A percentile compares a stretch with the other conserved stretches of the same genome.
phyloP scores from a whole-genome alignment of 164 flowering plant genomes.

The Vitis amurensis region DNA sequence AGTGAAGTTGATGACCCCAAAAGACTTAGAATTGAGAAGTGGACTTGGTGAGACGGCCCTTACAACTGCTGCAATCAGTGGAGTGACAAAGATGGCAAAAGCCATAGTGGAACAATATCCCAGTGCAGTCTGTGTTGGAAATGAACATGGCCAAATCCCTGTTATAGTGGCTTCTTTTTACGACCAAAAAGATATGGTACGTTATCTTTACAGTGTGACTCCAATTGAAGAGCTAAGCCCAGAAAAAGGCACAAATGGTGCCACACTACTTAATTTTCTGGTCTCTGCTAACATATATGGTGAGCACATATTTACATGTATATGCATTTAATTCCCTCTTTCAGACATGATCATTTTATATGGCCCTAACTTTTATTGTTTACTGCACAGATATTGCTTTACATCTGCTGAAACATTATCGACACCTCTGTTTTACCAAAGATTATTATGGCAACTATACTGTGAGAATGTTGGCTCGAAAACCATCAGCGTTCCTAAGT shows the following conservation, averaged over 20 bases:
- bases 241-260: conserved; percentile 16
- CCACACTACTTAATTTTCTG: conserved; percentile 15
- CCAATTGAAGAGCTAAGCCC: conserved; percentile 20
- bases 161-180: conserved; percentile 29
- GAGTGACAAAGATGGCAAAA: conserved; percentile 16
- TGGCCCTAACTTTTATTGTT: not conserved
- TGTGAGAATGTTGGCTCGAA: conserved; percentile 13
- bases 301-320: not conserved
- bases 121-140: conserved; percentile 2
- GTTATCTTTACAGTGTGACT: conserved; percentile 20
- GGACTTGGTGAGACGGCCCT: conserved; percentile 18
- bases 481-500: conserved; percentile 19
- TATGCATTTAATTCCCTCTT: not conserved
- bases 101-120: conserved; percentile 15
- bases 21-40: conserved; percentile 15
- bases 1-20: conserved; percentile 4
- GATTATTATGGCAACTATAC: conserved; percentile 11
- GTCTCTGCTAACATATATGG: conserved; percentile 19
- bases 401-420: conserved; percentile 18
- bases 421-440: conserved; percentile 11
- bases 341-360: not conserved
- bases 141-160: conserved; percentile 16
- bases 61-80: conserved; percentile 27
- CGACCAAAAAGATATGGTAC: conserved; percentile 23
- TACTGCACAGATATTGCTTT: conserved; percentile 25